These are phyloP conservation scores for Cydonia oblonga DNA, from an alignment of 331 rosid species.

Conservation along the genomic window DNA sequence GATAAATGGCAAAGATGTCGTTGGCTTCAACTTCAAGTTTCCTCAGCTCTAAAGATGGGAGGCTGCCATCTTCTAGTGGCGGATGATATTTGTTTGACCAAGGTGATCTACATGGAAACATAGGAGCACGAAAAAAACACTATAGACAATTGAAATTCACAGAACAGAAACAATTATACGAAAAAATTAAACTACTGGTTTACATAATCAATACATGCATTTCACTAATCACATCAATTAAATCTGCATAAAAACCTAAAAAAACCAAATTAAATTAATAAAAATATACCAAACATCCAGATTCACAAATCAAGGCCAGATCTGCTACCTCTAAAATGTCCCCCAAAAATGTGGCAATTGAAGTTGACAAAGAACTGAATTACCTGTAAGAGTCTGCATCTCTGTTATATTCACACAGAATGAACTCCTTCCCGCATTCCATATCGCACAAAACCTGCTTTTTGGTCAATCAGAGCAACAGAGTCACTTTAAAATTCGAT, in stretches of 20 bases:
- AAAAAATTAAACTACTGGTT: not conserved
- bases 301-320: not conserved
- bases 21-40: conserved; percentile 92
- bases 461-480: not conserved
- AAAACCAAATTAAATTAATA: not conserved
- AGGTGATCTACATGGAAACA: conserved; percentile 64
- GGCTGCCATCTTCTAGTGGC: conserved; percentile 68
- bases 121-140: not conserved
- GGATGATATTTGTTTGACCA: conserved; percentile 96
- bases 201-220: not conserved
- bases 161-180: not conserved
- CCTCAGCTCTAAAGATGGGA: conserved; percentile 71
- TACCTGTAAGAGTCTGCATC: conserved; percentile 95
- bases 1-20: conserved; percentile 78
- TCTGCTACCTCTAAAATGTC: not conserved
- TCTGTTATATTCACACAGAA: conserved; percentile 85
- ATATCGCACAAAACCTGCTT: conserved; percentile 56
- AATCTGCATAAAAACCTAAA: not conserved
- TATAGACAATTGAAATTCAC: not conserved
- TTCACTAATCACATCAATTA: not conserved
- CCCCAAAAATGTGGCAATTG: not conserved
- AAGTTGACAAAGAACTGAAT: not conserved
- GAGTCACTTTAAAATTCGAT: too few species aligned
- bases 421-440: conserved; percentile 67
- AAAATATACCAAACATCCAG: not conserved